Conservation (phyloP, 2,329 filamentous ascomycete genomes). For the Penicillium oxalicum region DNA sequence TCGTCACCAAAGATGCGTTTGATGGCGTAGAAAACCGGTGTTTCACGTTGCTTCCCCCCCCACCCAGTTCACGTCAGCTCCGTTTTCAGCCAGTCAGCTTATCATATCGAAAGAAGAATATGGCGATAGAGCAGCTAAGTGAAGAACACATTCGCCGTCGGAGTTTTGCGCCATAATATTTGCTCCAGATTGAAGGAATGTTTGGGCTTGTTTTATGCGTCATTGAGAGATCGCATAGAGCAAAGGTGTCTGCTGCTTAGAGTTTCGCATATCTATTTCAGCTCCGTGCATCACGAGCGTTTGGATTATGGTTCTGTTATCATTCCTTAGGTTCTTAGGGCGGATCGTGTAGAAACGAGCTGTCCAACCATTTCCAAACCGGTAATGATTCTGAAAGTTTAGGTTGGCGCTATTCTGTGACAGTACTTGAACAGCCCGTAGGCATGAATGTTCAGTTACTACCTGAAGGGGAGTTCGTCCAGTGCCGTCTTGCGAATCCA, state of each 20-base stretch:
- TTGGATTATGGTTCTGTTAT: conserved; percentile 8
- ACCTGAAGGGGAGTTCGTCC: conserved; percentile 7
- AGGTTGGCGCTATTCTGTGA: conserved; percentile 3
- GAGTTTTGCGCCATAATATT: conserved; percentile 4
- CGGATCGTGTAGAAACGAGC: conserved; percentile 5
- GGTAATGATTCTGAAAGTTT: conserved; percentile 1
- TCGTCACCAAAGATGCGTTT: background rate
- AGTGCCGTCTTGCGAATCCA: conserved; percentile 5
- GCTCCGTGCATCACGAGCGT: conserved; percentile 5
- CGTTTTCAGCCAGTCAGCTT: conserved; percentile 2
- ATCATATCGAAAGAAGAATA: background rate
- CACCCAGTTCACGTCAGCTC: conserved; percentile 12
- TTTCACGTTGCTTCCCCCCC: conserved; percentile 5
- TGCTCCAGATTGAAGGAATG: conserved; percentile 4
- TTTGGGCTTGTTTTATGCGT: conserved; percentile 5
- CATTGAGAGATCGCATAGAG: conserved; percentile 5
- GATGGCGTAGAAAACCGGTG: conserved; percentile 8
- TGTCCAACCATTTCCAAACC: conserved; percentile 2
- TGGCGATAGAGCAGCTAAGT: conserved; percentile 4
- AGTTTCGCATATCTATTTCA: conserved; percentile 1
- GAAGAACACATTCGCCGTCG: conserved; percentile 4
- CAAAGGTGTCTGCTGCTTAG: conserved; percentile 1
- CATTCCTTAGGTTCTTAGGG: background rate
- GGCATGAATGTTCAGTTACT: conserved; percentile 7
- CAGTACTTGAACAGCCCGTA: conserved; percentile 5